Percentiles rank a stretch among this genome's conserved stretches.
These are phyloP conservation scores for Botrytis deweyae DNA, from an alignment of 2,329 filamentous ascomycete genomes.

Conservation along the genomic window DNA sequence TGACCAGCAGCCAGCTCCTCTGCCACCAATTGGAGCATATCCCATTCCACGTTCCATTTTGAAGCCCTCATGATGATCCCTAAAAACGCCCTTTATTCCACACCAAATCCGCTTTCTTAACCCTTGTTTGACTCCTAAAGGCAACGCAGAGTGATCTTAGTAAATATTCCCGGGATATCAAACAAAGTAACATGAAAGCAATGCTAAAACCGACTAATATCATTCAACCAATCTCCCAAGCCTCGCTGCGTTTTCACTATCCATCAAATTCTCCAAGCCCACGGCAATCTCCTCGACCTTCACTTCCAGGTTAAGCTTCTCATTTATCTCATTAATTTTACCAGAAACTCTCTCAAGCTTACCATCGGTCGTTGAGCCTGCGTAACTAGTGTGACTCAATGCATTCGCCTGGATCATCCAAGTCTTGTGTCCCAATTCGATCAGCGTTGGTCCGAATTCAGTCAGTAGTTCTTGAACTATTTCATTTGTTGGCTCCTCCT, in stretches of 20 bases:
- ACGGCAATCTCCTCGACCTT: background rate
- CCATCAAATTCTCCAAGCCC: background rate
- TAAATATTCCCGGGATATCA: background rate
- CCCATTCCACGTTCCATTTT: constrained; percentile 5
- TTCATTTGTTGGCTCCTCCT: constrained; percentile 20
- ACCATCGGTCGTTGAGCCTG: constrained; percentile 21
- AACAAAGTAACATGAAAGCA: background rate
- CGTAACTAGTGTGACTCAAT: constrained; percentile 27
- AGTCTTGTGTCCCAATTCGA: constrained; percentile 25
- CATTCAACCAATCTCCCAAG: background rate
- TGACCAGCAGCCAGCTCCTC: background rate
- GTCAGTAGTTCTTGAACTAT: constrained; percentile 25
- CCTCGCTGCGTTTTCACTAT: background rate
- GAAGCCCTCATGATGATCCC: constrained; percentile 3
- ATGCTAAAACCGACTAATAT: background rate
- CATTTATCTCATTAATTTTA: background rate
- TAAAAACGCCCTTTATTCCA: constrained; percentile 7
- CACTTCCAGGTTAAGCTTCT: background rate
- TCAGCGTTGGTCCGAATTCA: constrained; percentile 27
- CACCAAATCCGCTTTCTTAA: constrained; percentile 2
- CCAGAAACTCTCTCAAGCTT: background rate
- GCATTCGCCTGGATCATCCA: constrained; percentile 32
- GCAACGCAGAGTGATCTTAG: constrained; percentile 1
- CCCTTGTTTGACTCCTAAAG: constrained; percentile 7
- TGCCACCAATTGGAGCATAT: constrained; percentile 3